phyloP scores from a whole-genome alignment of 2,329 filamentous ascomycete genomes.

The Ophiostoma novo-ulmi region DNA sequence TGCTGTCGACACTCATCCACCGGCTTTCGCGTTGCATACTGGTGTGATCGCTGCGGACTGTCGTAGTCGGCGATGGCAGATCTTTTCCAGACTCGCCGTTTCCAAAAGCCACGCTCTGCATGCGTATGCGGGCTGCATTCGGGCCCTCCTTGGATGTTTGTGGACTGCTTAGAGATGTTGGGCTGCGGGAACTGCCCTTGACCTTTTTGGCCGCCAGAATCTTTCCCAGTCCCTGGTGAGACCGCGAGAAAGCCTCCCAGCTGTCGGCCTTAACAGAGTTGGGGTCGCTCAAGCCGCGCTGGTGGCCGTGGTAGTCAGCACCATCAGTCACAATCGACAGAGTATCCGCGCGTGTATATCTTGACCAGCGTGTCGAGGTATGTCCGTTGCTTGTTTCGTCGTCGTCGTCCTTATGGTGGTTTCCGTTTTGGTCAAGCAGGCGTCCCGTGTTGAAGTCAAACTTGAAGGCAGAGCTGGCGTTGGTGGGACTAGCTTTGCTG shows the following conservation, averaged over 20 bases:
- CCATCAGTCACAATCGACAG: constrained; percentile 11
- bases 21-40: background rate
- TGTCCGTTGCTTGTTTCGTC: constrained; percentile 13
- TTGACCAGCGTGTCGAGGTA: constrained; percentile 25
- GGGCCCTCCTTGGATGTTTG: background rate
- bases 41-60: background rate
- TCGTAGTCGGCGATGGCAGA: background rate
- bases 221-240: constrained; percentile 18
- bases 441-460: background rate
- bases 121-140: background rate
- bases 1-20: constrained; percentile 13
- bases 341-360: constrained; percentile 23
- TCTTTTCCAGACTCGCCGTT: background rate
- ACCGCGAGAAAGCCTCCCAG: constrained; percentile 25
- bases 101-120: constrained; percentile 6
- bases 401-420: background rate
- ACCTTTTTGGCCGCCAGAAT: constrained; percentile 7
- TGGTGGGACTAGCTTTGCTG: constrained; percentile 4
- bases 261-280: constrained; percentile 21
- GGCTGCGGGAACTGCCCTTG: background rate
- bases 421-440: background rate
- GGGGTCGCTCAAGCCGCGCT: constrained; percentile 1
- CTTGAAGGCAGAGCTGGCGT: background rate
- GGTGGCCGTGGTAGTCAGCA: constrained; percentile 10
- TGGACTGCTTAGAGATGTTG: background rate